Percentiles rank a stretch among this genome's conserved stretches.
These are phyloP conservation scores for Yarrowia sp. DNA, from an alignment of 805 yeast genomes.

Conservation along the genomic window DNA sequence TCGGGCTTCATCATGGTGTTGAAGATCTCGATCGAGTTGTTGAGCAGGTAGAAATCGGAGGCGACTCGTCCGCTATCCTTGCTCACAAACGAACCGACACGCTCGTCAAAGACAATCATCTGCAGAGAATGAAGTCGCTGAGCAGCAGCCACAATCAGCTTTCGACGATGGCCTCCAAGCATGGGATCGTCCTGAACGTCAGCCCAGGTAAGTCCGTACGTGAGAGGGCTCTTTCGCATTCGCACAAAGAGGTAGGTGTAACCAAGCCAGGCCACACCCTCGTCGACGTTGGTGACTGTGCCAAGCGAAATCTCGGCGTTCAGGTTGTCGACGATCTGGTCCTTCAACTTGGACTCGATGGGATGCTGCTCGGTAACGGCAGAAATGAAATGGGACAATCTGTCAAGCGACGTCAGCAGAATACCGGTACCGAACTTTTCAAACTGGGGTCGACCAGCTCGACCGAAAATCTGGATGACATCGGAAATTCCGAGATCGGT, in stretches of 20 bases:
- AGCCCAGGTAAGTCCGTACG: slow-evolving; percentile 86
- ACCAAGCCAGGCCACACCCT: slow-evolving; percentile 97
- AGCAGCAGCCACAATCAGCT: slow-evolving; percentile 77
- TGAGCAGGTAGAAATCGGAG: slow-evolving; percentile 84
- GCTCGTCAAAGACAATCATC: slow-evolving; percentile 90
- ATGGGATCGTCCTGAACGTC: slow-evolving; percentile 81
- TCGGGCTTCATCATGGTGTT: slow-evolving; percentile 77
- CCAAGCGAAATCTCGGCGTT: slow-evolving; percentile 97
- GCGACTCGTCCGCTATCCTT: slow-evolving; percentile 94
- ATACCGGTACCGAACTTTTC: slow-evolving; percentile 92
- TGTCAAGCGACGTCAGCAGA: slow-evolving; percentile 76
- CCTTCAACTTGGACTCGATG: slow-evolving; percentile 79
- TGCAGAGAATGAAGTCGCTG: slow-evolving; percentile 78
- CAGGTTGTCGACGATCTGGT: slow-evolving; percentile 81
- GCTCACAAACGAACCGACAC: slow-evolving; percentile 70
- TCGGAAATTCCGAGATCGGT: slow-evolving; percentile 93
- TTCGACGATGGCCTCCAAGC: slow-evolving; percentile 67
- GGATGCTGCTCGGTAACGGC: slow-evolving; percentile 92
- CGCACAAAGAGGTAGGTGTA: slow-evolving; percentile 92
- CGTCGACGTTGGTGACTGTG: slow-evolving; percentile 89
- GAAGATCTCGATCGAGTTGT: slow-evolving; percentile 84
- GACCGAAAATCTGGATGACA: slow-evolving; percentile 95
- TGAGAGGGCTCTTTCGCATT: slow-evolving; percentile 91
- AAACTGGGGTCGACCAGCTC: slow-evolving; percentile 99
- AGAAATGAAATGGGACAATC: slow-evolving; percentile 83